These are phyloP conservation scores for Pseudotsuga menziesii DNA, from an alignment of 75 land plant genomes.

Conservation along the genomic window DNA sequence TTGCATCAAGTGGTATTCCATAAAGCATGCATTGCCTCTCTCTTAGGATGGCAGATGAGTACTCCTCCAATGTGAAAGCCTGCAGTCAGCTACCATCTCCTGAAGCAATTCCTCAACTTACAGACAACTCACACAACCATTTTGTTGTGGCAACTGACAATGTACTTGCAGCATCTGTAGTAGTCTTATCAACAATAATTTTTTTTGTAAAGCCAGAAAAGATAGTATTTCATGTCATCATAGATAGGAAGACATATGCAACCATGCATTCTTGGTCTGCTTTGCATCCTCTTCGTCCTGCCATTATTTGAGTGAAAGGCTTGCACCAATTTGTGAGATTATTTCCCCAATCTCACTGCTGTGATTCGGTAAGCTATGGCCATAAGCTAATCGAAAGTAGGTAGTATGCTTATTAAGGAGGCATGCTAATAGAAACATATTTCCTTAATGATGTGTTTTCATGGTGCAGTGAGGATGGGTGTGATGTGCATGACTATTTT, in stretches of 20 bases:
- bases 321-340: too few relatives aligned
- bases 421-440: too few relatives aligned
- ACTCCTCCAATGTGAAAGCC: constrained; percentile 52
- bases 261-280: constrained; percentile 91
- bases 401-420: too few relatives aligned
- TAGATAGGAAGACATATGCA: constrained; percentile 80
- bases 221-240: constrained; percentile 80
- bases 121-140: constrained; percentile 54
- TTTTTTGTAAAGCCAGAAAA: constrained; percentile 44
- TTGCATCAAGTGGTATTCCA: constrained; percentile 63
- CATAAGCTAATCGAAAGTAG: too few relatives aligned
- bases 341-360: too few relatives aligned
- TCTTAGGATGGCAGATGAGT: constrained; percentile 53
- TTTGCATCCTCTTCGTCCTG: constrained; percentile 43
- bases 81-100: constrained; percentile 58
- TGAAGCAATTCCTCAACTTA: constrained; percentile 46
- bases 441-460: too few relatives aligned
- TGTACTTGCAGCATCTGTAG: constrained; percentile 82
- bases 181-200: constrained; percentile 53
- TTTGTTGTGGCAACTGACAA: constrained; percentile 74
- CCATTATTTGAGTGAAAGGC: constrained; percentile 69
- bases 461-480: too few relatives aligned
- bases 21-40: constrained; percentile 64
- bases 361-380: too few relatives aligned
- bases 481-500: too few relatives aligned